phyloP scores from a whole-genome alignment of 352 stramenopile species.

The Globisporangium iwayamae region DNA sequence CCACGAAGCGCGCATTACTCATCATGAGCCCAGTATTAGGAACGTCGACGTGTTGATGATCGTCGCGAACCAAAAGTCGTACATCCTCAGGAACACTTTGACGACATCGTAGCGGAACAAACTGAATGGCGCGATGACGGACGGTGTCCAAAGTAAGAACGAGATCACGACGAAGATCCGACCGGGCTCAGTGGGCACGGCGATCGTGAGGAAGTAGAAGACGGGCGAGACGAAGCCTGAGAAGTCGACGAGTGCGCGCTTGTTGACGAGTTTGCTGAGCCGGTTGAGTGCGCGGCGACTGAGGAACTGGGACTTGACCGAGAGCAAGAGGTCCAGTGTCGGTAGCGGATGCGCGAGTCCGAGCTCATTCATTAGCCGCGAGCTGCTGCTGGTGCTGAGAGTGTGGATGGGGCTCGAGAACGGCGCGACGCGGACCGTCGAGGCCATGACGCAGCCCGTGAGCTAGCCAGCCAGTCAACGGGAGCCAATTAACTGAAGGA shows the following conservation, averaged over 20 bases:
- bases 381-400: not conserved
- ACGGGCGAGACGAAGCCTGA: not conserved
- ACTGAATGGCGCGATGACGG: not conserved
- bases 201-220: slow-evolving; percentile 4
- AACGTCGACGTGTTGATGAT: slow-evolving; percentile 10
- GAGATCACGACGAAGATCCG: not conserved
- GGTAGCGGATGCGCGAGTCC: slow-evolving; percentile 2
- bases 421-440: not conserved
- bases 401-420: not conserved
- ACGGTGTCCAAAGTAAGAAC: not conserved
- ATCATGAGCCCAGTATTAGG: not conserved
- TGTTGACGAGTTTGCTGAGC: not conserved
- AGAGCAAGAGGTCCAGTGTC: slow-evolving; percentile 18
- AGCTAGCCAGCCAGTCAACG: too few relatives aligned
- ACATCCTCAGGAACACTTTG: slow-evolving; percentile 3
- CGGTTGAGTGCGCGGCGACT: not conserved
- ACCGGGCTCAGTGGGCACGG: not conserved
- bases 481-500: too few relatives aligned
- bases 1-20: not conserved
- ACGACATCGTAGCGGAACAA: slow-evolving; percentile 16
- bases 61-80: slow-evolving; percentile 18
- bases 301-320: slow-evolving; percentile 21
- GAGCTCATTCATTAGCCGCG: slow-evolving; percentile 9
- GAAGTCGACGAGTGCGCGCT: not conserved
- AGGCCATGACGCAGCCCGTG: not conserved